phyloP scores from a whole-genome alignment of 768 basidiomycete species.

The Kwoniella shandongensis region DNA sequence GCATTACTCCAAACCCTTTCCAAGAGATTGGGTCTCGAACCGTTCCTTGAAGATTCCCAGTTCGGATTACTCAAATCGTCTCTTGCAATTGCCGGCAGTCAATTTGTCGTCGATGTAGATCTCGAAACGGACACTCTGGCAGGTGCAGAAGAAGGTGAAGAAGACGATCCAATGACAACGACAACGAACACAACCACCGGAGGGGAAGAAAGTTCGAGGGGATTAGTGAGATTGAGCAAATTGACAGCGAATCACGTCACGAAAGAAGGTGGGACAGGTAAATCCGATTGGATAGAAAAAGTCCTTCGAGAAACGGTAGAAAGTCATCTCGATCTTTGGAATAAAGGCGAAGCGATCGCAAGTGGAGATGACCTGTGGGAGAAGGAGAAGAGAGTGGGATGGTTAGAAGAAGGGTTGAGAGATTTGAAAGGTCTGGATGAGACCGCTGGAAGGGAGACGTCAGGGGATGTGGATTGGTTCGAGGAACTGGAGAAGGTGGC shows the following conservation, averaged over 20 bases:
- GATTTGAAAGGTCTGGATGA: conserved; percentile 37
- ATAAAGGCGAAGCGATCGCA: conserved; percentile 14
- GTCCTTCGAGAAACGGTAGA: conserved; percentile 22
- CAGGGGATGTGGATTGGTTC: conserved; percentile 25
- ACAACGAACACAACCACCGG: neutral
- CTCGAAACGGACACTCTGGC: conserved; percentile 29
- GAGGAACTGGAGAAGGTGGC: conserved; percentile 24
- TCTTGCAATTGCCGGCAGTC: conserved; percentile 36
- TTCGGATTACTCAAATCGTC: conserved; percentile 44
- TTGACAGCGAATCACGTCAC: conserved; percentile 36
- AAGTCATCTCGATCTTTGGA: conserved; percentile 31
- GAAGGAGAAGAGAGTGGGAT: conserved; percentile 9
- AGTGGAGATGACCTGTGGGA: conserved; percentile 8
- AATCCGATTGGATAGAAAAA: conserved; percentile 22
- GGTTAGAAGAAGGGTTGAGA: conserved; percentile 24
- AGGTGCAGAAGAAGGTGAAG: conserved; percentile 22
- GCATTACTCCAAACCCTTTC: conserved; percentile 31
- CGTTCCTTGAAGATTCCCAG: conserved; percentile 47
- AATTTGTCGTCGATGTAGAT: conserved; percentile 46
- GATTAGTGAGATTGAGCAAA: conserved; percentile 30
- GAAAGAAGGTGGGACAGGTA: conserved; percentile 20
- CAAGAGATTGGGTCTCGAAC: conserved; percentile 29
- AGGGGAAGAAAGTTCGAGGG: conserved; percentile 13
- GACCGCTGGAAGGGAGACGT: conserved; percentile 1
- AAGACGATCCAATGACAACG: conserved; percentile 1